phyloP scores from a whole-genome alignment of 2,329 filamentous ascomycete species.

The Coniochaeta sp. region DNA sequence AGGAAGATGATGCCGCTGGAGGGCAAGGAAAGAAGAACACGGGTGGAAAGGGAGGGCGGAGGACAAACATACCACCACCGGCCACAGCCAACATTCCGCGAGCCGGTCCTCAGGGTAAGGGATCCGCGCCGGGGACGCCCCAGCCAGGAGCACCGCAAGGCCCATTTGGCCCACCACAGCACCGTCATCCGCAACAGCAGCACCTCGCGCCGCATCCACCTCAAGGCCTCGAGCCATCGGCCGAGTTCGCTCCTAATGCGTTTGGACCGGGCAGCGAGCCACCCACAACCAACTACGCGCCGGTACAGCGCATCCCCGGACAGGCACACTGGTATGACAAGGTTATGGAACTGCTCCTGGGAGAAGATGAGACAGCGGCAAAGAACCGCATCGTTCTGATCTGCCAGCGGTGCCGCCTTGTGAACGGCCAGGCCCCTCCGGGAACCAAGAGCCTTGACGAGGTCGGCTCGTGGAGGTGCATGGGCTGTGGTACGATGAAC shows the following conservation, averaged over 20 bases:
- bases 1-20: constrained; percentile 13
- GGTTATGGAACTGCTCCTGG: constrained; percentile 82
- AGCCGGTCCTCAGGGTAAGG: constrained; percentile 16
- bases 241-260: constrained; percentile 72
- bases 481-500: constrained; percentile 75
- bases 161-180: constrained; percentile 7
- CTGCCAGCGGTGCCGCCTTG: constrained; percentile 72
- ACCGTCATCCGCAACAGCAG: constrained; percentile 9
- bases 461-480: constrained; percentile 81
- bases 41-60: constrained; percentile 8
- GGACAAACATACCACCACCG: constrained; percentile 47
- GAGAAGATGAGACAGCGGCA: constrained; percentile 87
- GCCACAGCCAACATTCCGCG: constrained; percentile 57
- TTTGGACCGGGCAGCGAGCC: constrained; percentile 30
- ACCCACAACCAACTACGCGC: constrained; percentile 19
- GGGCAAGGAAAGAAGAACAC: constrained; percentile 20
- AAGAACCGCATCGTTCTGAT: constrained; percentile 89
- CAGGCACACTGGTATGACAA: constrained; percentile 85
- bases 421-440: constrained; percentile 93
- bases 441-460: constrained; percentile 72
- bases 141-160: constrained; percentile 11
- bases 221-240: constrained; percentile 32
- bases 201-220: constrained; percentile 15
- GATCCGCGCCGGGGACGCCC: constrained; percentile 18
- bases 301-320: constrained; percentile 15